Percentiles rank a stretch among this genome's conserved stretches.
These are phyloP conservation scores for Picea sitchensis DNA, from an alignment of 75 land plant genomes.

Conservation along the genomic window DNA sequence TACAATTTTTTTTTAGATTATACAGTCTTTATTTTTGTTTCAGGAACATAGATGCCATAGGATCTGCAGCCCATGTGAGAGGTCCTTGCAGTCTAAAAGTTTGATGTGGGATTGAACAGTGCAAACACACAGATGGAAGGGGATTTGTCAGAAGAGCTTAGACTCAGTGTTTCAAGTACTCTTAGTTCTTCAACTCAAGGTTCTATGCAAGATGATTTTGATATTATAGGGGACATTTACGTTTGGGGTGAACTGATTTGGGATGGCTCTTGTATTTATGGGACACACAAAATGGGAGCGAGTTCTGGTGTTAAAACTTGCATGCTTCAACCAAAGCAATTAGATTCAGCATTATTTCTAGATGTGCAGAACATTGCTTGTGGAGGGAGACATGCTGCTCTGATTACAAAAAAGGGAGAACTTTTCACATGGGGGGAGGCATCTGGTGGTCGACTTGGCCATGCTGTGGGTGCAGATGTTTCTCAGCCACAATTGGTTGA, in stretches of 20 bases:
- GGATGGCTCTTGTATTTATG: conserved; percentile 15
- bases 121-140: conserved; percentile 15
- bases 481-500: conserved; percentile 27
- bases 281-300: conserved; percentile 13
- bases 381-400: conserved; percentile 26
- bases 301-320: conserved; percentile 8
- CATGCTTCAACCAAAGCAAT: conserved; percentile 19
- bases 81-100: not conserved
- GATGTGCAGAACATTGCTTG: conserved; percentile 27
- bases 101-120: conserved; percentile 13
- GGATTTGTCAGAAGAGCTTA: conserved; percentile 6
- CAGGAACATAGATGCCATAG: not conserved
- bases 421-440: conserved; percentile 31
- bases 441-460: conserved; percentile 29
- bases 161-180: conserved; percentile 32
- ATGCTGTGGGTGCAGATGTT: conserved; percentile 25
- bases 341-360: conserved; percentile 20
- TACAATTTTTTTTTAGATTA: not conserved
- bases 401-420: conserved; percentile 30
- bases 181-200: conserved; percentile 36
- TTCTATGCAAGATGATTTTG: conserved; percentile 26
- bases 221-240: conserved; percentile 22
- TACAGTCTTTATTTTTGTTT: not conserved
- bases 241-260: conserved; percentile 29
- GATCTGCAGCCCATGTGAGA: not conserved